A percentile compares a stretch with the other conserved stretches of the same genome.
phyloP scores from a whole-genome alignment of 2,329 filamentous ascomycete genomes.

The Raffaelea deltoideospora region DNA sequence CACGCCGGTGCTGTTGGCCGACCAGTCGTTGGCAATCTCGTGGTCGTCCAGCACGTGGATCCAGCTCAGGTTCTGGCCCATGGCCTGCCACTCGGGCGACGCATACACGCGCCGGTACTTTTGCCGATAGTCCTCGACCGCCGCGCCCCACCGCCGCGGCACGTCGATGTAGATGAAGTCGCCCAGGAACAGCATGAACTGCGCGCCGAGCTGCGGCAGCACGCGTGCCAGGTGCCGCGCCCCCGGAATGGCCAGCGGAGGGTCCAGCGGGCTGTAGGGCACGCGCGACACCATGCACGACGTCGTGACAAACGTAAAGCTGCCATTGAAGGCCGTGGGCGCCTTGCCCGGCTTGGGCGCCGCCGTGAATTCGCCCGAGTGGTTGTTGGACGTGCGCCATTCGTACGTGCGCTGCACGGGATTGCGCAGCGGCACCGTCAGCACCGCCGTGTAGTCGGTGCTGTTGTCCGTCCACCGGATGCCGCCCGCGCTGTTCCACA shows the following conservation, averaged over 20 bases:
- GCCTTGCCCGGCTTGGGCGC: conserved; percentile 55
- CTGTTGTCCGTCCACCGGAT: conserved; percentile 53
- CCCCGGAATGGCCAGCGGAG: conserved; percentile 70
- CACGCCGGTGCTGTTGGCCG: conserved; percentile 62
- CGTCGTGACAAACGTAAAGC: conserved; percentile 81
- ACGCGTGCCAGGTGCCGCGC: conserved; percentile 61
- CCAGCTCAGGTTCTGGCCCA: conserved; percentile 76
- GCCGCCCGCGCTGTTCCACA: conserved; percentile 53
- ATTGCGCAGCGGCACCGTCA: conserved; percentile 49
- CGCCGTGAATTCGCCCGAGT: conserved; percentile 66
- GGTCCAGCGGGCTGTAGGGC: conserved; percentile 73
- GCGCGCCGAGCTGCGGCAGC: conserved; percentile 55
- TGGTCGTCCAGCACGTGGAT: conserved; percentile 95
- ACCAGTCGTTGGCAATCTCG: conserved; percentile 92
- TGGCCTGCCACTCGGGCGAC: conserved; percentile 75
- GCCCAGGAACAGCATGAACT: conserved; percentile 70
- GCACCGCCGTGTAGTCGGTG: conserved; percentile 66
- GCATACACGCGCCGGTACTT: conserved; percentile 95
- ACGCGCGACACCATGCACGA: conserved; percentile 88
- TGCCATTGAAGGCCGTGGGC: conserved; percentile 44
- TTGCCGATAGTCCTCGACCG: conserved; percentile 62
- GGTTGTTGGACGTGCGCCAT: conserved; percentile 76
- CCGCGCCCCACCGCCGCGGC: conserved; percentile 59
- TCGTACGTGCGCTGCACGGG: conserved; percentile 62
- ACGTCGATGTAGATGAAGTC: conserved; percentile 91